Conservation (phyloP, 2,329 filamentous ascomycete genomes). For the Cordyceps farinosa region DNA sequence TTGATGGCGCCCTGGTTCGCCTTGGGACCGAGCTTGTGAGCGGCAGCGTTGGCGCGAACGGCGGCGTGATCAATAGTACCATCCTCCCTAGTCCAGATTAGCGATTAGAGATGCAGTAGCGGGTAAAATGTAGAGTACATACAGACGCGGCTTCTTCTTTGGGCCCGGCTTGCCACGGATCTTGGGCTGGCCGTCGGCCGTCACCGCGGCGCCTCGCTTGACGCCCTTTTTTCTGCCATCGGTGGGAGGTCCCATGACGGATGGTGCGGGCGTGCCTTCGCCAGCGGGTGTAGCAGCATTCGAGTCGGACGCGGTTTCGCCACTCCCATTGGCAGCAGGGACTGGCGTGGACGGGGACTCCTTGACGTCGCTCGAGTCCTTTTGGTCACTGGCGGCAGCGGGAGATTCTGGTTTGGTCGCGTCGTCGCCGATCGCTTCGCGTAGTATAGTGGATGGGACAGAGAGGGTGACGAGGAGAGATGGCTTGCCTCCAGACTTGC, state of each 20-base stretch:
- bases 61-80: constrained; percentile 56
- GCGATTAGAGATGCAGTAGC: constrained; percentile 13
- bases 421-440: constrained; percentile 44
- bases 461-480: constrained; percentile 49
- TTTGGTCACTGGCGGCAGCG: constrained; percentile 37
- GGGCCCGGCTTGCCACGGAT: constrained; percentile 84
- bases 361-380: constrained; percentile 34
- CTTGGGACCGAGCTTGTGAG: constrained; percentile 89
- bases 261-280: constrained; percentile 52
- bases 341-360: constrained; percentile 44
- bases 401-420: constrained; percentile 41
- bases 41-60: constrained; percentile 44
- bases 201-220: constrained; percentile 64
- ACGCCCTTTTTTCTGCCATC: constrained; percentile 73
- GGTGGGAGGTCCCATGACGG: constrained; percentile 56
- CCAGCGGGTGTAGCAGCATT: constrained; percentile 54
- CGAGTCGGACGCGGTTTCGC: constrained; percentile 57
- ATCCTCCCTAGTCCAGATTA: constrained; percentile 50
- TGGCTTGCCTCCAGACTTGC: constrained; percentile 37
- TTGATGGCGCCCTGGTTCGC: constrained; percentile 98
- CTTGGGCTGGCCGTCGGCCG: constrained; percentile 61
- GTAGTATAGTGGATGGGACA: constrained; percentile 48
- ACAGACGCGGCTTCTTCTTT: constrained; percentile 95
- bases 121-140: constrained; percentile 43
- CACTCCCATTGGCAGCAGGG: constrained; percentile 42